phyloP scores from a whole-genome alignment of 2,329 filamentous ascomycete genomes.

The Orbilia javanica region DNA sequence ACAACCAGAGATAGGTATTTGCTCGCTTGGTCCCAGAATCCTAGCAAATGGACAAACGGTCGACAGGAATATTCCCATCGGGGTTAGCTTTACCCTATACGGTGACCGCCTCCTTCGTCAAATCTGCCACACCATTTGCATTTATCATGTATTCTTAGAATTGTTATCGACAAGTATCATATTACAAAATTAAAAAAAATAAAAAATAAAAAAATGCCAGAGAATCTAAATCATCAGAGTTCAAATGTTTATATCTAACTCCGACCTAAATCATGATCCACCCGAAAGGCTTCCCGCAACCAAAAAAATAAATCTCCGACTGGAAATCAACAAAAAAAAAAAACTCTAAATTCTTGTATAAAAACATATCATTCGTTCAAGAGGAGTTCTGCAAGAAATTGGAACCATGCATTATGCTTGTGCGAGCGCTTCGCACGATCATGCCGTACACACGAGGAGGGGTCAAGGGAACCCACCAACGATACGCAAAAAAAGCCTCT shows the following conservation, averaged over 20 bases:
- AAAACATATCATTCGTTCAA: background rate
- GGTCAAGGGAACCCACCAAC: background rate
- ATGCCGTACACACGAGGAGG: slow-evolving; percentile 24
- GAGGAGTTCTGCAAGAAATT: slow-evolving; percentile 1
- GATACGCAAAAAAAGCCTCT: background rate
- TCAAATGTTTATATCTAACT: background rate
- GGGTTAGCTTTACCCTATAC: slow-evolving; percentile 41
- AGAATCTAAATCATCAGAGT: background rate
- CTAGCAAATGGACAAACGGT: slow-evolving; percentile 32
- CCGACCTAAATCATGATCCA: background rate
- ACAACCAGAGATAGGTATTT: background rate
- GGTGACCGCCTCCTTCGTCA: slow-evolving; percentile 26
- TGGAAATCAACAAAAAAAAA: background rate
- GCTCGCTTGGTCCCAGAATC: slow-evolving; percentile 18
- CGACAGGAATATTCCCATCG: slow-evolving; percentile 7
- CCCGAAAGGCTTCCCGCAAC: background rate
- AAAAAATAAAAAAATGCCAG: no score
- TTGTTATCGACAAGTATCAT: background rate
- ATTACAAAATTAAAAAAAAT: background rate
- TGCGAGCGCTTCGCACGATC: slow-evolving; percentile 7
- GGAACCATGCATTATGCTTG: slow-evolving; percentile 9
- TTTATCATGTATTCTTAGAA: background rate
- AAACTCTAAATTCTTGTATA: background rate
- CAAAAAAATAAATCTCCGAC: background rate
- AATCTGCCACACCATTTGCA: slow-evolving; percentile 9